These are phyloP conservation scores for Helotiales sp. DNA, from an alignment of 2,329 filamentous ascomycete species.

Conservation along the genomic window DNA sequence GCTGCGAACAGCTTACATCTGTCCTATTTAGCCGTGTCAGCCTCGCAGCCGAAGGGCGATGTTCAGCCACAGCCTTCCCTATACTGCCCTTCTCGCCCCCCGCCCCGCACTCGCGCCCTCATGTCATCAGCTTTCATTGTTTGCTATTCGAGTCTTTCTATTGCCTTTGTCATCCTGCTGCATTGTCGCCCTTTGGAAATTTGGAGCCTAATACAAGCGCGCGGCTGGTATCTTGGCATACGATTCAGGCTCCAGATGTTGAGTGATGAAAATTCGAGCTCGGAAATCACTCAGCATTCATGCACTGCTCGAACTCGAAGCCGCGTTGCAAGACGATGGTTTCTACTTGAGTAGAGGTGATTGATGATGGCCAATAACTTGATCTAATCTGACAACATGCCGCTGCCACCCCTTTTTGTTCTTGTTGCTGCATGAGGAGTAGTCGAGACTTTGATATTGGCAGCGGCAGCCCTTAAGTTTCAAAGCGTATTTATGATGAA, in stretches of 20 bases:
- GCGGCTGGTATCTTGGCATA: neutral
- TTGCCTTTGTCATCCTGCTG: neutral
- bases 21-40: slow-evolving; percentile 3
- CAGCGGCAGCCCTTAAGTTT: too few relatives aligned
- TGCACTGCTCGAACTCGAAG: slow-evolving; percentile 25
- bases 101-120: neutral
- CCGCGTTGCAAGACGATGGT: slow-evolving; percentile 24
- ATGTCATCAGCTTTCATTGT: neutral
- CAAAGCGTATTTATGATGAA: too few relatives aligned
- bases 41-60: neutral
- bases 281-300: slow-evolving; percentile 17
- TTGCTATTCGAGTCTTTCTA: neutral
- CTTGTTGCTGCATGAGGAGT: too few relatives aligned
- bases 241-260: slow-evolving; percentile 9
- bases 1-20: neutral
- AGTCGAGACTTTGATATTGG: too few relatives aligned
- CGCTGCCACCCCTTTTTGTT: neutral
- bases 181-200: neutral
- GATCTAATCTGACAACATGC: slow-evolving; percentile 37
- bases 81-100: neutral
- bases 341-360: slow-evolving; percentile 24
- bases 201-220: neutral
- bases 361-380: slow-evolving; percentile 33
- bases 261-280: slow-evolving; percentile 34
- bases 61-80: neutral